These are phyloP conservation scores for Jaltomata sinuosa DNA, from an alignment of 257 asterid genomes.

Conservation along the genomic window DNA sequence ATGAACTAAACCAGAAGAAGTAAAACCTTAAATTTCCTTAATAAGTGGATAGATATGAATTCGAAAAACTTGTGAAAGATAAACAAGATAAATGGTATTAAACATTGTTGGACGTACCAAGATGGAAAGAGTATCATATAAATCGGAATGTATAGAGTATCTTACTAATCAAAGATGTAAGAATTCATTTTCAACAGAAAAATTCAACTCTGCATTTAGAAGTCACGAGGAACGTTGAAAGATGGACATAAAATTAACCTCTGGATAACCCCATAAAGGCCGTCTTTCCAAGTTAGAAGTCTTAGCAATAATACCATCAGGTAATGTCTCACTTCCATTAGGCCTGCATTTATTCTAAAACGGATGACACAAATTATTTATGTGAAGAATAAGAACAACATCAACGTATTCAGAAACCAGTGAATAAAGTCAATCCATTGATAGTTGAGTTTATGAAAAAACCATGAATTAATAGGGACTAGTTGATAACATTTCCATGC, in stretches of 20 bases:
- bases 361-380: slow-evolving; percentile 19
- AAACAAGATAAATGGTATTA: neutral
- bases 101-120: neutral
- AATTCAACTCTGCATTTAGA: neutral
- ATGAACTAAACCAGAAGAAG: too few species aligned
- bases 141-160: neutral
- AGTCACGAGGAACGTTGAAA: neutral
- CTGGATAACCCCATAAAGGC: slow-evolving; percentile 78
- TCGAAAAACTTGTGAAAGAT: neutral
- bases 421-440: neutral
- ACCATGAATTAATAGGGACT: neutral
- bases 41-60: neutral
- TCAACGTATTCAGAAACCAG: neutral
- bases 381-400: neutral
- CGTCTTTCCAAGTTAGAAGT: slow-evolving; percentile 70
- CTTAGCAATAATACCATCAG: slow-evolving; percentile 53
- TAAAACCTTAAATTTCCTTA: neutral
- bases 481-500: neutral
- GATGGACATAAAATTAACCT: slow-evolving; percentile 29
- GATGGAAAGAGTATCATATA: neutral
- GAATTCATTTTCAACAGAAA: neutral
- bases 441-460: neutral
- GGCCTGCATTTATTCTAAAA: slow-evolving; percentile 54
- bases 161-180: neutral
- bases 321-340: slow-evolving; percentile 66